Conservation (phyloP, 495 filamentous ascomycete species). For the Neurospora sp. region DNA sequence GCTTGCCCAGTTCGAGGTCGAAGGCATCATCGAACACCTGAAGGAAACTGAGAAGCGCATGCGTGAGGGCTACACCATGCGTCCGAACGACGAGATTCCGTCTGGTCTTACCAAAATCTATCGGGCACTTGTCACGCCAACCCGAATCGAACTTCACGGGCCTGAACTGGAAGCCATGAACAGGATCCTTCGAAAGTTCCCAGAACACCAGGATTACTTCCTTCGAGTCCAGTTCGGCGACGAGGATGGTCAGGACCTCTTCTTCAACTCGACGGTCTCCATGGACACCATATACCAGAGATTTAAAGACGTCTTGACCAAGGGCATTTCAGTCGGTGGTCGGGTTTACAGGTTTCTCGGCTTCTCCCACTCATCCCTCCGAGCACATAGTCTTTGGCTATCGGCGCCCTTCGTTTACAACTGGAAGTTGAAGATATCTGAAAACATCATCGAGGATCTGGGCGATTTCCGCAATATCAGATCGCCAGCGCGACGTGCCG, state of each 20-base stretch:
- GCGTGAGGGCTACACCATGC: constrained; percentile 16
- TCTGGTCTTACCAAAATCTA: constrained; percentile 36
- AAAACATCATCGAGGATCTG: constrained; percentile 46
- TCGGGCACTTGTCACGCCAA: constrained; percentile 55
- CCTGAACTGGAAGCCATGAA: constrained; percentile 64
- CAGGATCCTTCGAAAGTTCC: constrained; percentile 61
- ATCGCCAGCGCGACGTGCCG: constrained; percentile 65
- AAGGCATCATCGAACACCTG: constrained; percentile 35
- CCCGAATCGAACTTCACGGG: constrained; percentile 56
- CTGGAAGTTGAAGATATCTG: constrained; percentile 27
- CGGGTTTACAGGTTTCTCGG: constrained; percentile 59
- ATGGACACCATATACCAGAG: constrained; percentile 46
- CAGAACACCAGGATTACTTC: constrained; percentile 52
- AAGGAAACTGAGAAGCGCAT: constrained; percentile 27
- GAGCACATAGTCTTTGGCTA: constrained; percentile 62
- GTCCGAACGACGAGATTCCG: constrained; percentile 13
- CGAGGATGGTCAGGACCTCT: constrained; percentile 56
- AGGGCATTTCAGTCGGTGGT: constrained; percentile 52
- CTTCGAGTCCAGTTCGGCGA: constrained; percentile 57
- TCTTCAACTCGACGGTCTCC: constrained; percentile 43
- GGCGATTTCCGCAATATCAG: constrained; percentile 56
- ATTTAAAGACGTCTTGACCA: constrained; percentile 46
- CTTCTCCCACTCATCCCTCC: constrained; percentile 71
- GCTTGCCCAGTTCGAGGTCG: constrained; percentile 28
- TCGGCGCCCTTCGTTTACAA: constrained; percentile 52